These are phyloP conservation scores for Talaromyces rugulosus DNA, from an alignment of 2,329 filamentous ascomycete species.

Conservation along the genomic window DNA sequence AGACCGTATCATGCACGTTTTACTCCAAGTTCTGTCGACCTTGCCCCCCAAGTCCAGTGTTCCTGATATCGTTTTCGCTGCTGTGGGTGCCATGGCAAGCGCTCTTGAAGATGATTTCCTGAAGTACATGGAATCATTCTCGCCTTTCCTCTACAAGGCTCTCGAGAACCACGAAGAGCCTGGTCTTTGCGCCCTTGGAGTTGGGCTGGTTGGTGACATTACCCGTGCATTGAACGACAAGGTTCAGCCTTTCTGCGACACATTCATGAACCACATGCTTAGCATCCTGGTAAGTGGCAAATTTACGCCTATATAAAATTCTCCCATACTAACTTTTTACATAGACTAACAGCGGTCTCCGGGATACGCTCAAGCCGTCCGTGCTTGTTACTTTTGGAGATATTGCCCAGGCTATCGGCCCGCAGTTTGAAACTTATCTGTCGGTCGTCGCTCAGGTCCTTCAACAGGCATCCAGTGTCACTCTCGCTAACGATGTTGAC, in stretches of 20 bases:
- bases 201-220: constrained; percentile 94
- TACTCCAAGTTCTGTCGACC: constrained; percentile 74
- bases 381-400: constrained; percentile 98
- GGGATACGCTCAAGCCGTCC: constrained; percentile 74
- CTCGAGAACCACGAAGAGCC: constrained; percentile 95
- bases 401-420: constrained; percentile 89
- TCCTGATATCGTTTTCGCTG: constrained; percentile 88
- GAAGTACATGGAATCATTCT: constrained; percentile 97
- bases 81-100: constrained; percentile 85
- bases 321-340: constrained; percentile 27
- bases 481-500: constrained; percentile 70
- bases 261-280: constrained; percentile 96
- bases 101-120: constrained; percentile 88
- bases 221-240: constrained; percentile 85
- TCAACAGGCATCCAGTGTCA: constrained; percentile 84
- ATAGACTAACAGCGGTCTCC: constrained; percentile 46
- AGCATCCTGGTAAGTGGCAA: constrained; percentile 42
- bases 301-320: neutral
- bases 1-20: constrained; percentile 87
- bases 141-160: constrained; percentile 87
- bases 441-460: constrained; percentile 89
- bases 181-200: constrained; percentile 91
- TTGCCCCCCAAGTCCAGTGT: constrained; percentile 85
- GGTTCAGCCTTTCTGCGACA: constrained; percentile 91
- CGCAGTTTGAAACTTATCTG: constrained; percentile 88